Evolutionary conservation across 345 rosid species (phyloP), one percentile per base, ranked within the genome.

Genomic region (Syzygium aqueum): DNA sequence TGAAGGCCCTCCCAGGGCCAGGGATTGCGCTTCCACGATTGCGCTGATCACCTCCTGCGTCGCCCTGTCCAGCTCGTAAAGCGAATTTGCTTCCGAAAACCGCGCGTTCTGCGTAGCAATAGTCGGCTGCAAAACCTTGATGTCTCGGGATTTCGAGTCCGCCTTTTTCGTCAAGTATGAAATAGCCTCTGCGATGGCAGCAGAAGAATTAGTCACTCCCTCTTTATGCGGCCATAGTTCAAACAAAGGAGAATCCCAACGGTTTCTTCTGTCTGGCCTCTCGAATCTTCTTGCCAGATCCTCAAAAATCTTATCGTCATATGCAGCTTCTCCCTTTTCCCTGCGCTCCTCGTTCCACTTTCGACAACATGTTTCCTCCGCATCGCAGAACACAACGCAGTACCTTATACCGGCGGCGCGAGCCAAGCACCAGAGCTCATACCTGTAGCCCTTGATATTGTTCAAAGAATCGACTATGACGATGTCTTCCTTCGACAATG

Each of bases 231-330:
- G 97, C 91, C 88, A 91, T 73, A 97, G 86, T 89, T 96, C 98
- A 80, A 96, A 98, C 89, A 96, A 91, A 49, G 99, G 99, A 4
- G 99, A 96, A 90, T 97, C 99, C 99, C 99, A 98, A 1, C 99
- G 92, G 89, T 93, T 98, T 87, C 98, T 94, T 88, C 95, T 92
- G 88, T 96, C 99, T 0, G 98, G 99, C 82, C 89, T 95, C 95
- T 98, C 99, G 11, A 98, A 96, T 90, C 99, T 94, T 88, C 97
- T 93, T 77, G 89, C 94, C 63, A 96, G 90, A 91, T 96, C 99
- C 84, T 94, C 97, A 67, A 96, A 95, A 87, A 98, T 93, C 30
- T 88, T 90, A 87, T 95, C 95, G 3, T 93, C 91, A 63, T 96
- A 96, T 1, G 95, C 83, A 52, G 91, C 92, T 85, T 93, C 95